Percentiles rank a stretch among this genome's conserved stretches.
Evolutionary conservation across 345 rosid species (phyloP).

Genomic region (Gossypium stocksii): DNA sequence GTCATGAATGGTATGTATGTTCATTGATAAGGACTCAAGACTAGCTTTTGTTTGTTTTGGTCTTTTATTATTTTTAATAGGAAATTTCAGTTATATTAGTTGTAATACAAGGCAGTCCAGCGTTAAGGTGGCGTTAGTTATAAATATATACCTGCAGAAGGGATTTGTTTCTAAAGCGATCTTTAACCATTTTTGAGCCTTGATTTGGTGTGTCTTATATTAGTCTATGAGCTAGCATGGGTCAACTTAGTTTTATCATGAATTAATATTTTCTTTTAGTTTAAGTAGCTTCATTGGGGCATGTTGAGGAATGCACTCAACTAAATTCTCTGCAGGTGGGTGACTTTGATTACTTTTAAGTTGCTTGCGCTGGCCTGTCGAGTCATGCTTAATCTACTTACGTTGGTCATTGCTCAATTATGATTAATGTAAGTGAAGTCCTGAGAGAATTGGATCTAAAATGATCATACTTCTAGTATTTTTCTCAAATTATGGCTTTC

Average conservation of each 20-base stretch:
- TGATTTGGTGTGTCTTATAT: not conserved
- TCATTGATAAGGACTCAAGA: conserved; percentile 7
- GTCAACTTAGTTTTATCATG: not conserved
- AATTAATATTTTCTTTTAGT: not conserved
- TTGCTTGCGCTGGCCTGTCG: not conserved
- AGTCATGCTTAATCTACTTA: not conserved
- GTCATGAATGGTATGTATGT: conserved; percentile 66
- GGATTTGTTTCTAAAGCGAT: not conserved
- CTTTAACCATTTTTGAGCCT: not conserved
- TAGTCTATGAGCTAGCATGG: not conserved
- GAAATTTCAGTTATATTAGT: not conserved
- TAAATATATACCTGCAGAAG: not conserved
- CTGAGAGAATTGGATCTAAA: not conserved
- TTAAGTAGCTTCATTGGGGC: not conserved
- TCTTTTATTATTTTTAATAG: not conserved
- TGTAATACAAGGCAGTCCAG: not conserved
- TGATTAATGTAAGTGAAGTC: not conserved
- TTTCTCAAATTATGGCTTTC: not conserved
- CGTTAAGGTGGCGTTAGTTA: not conserved
- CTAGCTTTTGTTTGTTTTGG: not conserved
- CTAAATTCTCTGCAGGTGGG: not conserved
- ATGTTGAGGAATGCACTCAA: not conserved
- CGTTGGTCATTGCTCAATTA: not conserved
- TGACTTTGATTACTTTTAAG: conserved; percentile 11
- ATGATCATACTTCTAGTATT: not conserved